These are phyloP conservation scores for Citeromyces nyonsensis DNA, from an alignment of 805 yeast genomes.

Conservation along the genomic window DNA sequence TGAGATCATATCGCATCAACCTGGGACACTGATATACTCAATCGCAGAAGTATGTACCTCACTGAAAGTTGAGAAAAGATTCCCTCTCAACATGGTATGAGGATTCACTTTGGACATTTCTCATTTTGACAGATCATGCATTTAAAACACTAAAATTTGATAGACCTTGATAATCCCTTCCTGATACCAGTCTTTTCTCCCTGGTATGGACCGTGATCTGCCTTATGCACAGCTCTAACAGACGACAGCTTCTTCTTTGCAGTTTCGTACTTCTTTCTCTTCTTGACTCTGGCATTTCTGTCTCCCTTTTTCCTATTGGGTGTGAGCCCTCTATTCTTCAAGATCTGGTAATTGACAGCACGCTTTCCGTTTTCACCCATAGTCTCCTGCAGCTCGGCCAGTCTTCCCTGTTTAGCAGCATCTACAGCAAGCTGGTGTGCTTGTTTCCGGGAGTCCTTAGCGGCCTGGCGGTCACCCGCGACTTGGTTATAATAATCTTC, in stretches of 20 bases:
- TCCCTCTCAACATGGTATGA: no score
- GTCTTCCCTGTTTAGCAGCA: conserved; percentile 76
- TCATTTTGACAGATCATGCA: no score
- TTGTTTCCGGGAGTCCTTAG: conserved; percentile 35
- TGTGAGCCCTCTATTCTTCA: conserved; percentile 93
- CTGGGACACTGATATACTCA: no score
- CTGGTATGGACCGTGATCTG: conserved; percentile 62
- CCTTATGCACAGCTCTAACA: conserved; percentile 76
- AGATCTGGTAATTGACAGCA: conserved; percentile 86
- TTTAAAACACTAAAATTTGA: conserved; percentile 40
- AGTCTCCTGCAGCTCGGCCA: conserved; percentile 54
- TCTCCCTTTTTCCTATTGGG: conserved; percentile 86
- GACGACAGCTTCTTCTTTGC: conserved; percentile 91
- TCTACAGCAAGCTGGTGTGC: conserved; percentile 58
- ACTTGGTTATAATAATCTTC: conserved; percentile 46
- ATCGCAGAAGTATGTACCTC: no score
- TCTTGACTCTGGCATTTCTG: conserved; percentile 93
- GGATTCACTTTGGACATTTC: no score
- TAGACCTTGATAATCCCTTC: conserved; percentile 82
- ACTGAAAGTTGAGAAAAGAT: no score
- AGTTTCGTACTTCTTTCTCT: conserved; percentile 90
- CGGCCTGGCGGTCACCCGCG: conserved; percentile 26
- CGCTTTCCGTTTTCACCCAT: conserved; percentile 78
- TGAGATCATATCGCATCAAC: no score
- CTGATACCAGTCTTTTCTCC: conserved; percentile 98